Evolutionary conservation across 768 basidiomycete genomes (phyloP).

Genomic region (Rhodotorula kratochvilovae): DNA sequence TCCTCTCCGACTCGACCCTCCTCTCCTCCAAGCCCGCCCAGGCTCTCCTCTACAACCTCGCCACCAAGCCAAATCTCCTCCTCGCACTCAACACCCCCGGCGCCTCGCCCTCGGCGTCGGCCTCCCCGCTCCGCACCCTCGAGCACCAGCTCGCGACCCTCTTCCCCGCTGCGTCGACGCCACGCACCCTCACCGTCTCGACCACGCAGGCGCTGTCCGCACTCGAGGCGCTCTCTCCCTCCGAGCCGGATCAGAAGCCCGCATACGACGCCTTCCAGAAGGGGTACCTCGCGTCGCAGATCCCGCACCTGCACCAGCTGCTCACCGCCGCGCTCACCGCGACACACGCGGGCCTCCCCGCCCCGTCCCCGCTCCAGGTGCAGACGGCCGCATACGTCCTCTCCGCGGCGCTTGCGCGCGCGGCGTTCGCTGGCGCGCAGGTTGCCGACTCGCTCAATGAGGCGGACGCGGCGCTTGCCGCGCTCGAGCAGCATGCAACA

Average conservation of each 20-base stretch:
- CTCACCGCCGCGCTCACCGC: slow-evolving; percentile 8
- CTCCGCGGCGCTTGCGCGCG: slow-evolving; percentile 5
- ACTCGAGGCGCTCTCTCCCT: slow-evolving; percentile 17
- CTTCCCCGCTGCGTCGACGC: background rate
- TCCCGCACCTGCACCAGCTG: slow-evolving; percentile 19
- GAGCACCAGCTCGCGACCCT: slow-evolving; percentile 13
- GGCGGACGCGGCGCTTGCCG: background rate
- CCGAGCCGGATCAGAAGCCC: background rate
- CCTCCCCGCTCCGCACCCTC: slow-evolving; percentile 14
- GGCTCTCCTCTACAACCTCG: slow-evolving; percentile 15
- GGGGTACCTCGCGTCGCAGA: slow-evolving; percentile 20
- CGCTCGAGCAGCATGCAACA: background rate
- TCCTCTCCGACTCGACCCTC: slow-evolving; percentile 24
- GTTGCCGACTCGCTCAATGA: slow-evolving; percentile 16
- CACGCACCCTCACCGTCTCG: slow-evolving; percentile 16
- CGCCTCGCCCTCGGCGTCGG: background rate
- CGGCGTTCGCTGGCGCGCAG: slow-evolving; percentile 17
- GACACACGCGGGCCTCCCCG: background rate
- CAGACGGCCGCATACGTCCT: slow-evolving; percentile 24
- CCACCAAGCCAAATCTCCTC: slow-evolving; percentile 27
- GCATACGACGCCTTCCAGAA: slow-evolving; percentile 20
- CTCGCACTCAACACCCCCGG: slow-evolving; percentile 23
- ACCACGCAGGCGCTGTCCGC: slow-evolving; percentile 22
- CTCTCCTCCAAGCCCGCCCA: slow-evolving; percentile 4
- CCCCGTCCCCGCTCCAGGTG: background rate